These are phyloP conservation scores for Sarocladium kiliense DNA, from an alignment of 2,329 filamentous ascomycete genomes.

Conservation along the genomic window DNA sequence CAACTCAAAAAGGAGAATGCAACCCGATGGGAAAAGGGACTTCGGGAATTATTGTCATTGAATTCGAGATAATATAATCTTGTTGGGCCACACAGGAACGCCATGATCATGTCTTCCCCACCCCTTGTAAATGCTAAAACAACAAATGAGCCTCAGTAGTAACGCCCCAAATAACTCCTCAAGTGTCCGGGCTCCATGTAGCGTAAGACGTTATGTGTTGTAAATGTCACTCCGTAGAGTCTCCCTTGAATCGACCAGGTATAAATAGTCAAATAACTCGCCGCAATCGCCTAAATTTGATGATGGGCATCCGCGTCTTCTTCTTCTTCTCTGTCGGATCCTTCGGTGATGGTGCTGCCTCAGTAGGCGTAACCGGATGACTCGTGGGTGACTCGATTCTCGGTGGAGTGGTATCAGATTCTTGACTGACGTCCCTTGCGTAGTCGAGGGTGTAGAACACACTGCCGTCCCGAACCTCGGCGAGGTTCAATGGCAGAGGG, in stretches of 20 bases:
- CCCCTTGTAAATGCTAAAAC: background rate
- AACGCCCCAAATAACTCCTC: background rate
- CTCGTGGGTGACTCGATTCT: background rate
- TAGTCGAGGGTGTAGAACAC: conserved; percentile 26
- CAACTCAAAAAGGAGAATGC: too few species aligned
- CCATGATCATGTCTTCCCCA: background rate
- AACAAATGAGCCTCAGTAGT: background rate
- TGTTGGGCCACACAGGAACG: background rate
- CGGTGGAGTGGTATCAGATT: conserved; percentile 13
- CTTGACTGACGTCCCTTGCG: conserved; percentile 22
- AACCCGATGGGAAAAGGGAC: too few species aligned
- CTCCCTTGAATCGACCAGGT: background rate
- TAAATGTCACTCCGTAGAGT: background rate
- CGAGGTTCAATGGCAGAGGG: conserved; percentile 23
- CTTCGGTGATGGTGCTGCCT: background rate
- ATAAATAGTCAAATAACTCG: background rate
- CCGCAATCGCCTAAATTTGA: conserved; percentile 5
- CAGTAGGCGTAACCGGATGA: background rate
- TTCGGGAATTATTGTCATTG: background rate
- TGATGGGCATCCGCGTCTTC: conserved; percentile 3
- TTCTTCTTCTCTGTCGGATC: conserved; percentile 5
- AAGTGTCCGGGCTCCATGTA: background rate
- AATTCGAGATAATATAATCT: conserved; percentile 4
- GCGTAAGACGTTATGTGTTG: background rate
- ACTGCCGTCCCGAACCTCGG: conserved; percentile 25